Base-by-base conservation (phyloP, 1,139 yeast genomes). In the Zygoascus sp. region DNA sequence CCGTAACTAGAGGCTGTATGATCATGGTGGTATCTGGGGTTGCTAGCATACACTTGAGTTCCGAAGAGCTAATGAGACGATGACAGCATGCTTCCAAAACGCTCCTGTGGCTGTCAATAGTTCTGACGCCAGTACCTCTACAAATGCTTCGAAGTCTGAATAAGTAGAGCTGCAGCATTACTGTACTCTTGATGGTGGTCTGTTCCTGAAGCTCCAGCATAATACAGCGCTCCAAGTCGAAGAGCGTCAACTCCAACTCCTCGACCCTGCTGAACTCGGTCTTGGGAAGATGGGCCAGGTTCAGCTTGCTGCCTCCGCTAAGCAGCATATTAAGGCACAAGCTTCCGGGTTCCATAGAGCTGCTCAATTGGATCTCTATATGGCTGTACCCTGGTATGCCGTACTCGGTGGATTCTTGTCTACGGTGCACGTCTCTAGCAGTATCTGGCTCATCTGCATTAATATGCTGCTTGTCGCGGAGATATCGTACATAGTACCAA, bases 61-160 rank as follows among this genome's bases (percentile, higher is more conserved):
- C 36, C 2, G 21, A 3, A 4, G 36, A 23, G 5, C 28, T 27
- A 2, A 42, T 28, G 16, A 42, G 35, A 25, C 45, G 45, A 27
- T n/a, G 22, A 15, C 41, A 42, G 21, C 40, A 35, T 11, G 23
- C 35, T 11, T 10, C 22, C 13, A 42, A 30, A 19, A 42, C 32
- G 13, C 2, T 21, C 17, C 30, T 17, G 10, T 28, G 23, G 16
- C 25, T 16, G 5, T 10, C 32, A 16, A 8, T 11, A 2, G 16
- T 13, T n/a, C 23, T 15, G 15, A 28, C 25, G 3, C 37, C 27
- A 5, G 20, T n/a, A 11, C 45, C 45, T 4, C 45, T 25, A 27
- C 39, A 42, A 21, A 42, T 36, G 34, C 45, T 42, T 13, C 45
- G 23, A 5, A 35, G 35, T 17, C 45, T 20, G 10, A 42, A 28